phyloP scores from a whole-genome alignment of 2,329 filamentous ascomycete genomes.

The Dactylonectria estremocensis region DNA sequence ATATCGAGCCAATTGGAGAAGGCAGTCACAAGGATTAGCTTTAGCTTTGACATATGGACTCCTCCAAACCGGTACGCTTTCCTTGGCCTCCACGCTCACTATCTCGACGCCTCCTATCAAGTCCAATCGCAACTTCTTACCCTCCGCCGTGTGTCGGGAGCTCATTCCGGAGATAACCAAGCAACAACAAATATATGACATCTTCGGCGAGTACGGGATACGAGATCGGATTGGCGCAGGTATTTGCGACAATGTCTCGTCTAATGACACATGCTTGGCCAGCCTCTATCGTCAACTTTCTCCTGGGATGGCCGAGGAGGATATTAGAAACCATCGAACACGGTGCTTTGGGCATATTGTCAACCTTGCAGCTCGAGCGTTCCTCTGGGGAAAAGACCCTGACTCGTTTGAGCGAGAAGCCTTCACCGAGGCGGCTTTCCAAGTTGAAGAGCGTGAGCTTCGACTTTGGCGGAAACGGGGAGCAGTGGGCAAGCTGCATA shows the following conservation, averaged over 20 bases:
- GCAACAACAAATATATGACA: background rate
- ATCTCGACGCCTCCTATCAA: too few species aligned
- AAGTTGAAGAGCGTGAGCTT: constrained; percentile 2
- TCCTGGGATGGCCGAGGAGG: background rate
- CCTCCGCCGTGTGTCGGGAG: background rate
- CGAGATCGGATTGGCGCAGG: background rate
- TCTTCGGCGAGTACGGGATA: background rate
- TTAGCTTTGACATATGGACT: constrained; percentile 3
- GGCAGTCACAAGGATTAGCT: background rate
- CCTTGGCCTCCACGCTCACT: too few species aligned
- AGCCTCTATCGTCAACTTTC: background rate
- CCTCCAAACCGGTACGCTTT: too few species aligned
- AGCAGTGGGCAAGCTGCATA: background rate
- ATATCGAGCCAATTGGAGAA: background rate
- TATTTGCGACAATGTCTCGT: background rate
- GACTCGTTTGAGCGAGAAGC: background rate
- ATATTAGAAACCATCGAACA: background rate
- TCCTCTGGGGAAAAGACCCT: too few species aligned
- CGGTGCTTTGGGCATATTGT: background rate
- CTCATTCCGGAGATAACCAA: background rate
- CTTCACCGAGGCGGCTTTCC: constrained; percentile 1
- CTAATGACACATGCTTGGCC: background rate
- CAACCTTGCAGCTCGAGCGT: background rate
- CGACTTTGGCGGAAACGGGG: background rate
- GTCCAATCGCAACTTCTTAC: background rate